Evolutionary conservation across 1,139 yeast species (phyloP).

Genomic region (Hemisphaericaspora subhashii): DNA sequence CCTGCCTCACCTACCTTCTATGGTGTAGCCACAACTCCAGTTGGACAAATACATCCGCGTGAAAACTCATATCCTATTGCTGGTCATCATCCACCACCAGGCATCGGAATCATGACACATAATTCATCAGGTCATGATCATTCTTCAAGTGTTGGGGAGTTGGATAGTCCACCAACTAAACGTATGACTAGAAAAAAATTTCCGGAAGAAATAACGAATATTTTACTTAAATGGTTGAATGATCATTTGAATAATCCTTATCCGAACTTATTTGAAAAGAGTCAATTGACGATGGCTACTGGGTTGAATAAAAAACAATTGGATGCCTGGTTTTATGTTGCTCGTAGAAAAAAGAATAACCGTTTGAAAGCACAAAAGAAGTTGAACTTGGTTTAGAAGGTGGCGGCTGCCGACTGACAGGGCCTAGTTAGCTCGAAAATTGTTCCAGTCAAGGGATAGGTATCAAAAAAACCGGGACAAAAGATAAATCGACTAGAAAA

Average conservation of each 20-base stretch:
- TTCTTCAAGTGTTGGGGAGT: no score
- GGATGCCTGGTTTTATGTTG: constrained; percentile 96
- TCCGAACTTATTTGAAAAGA: constrained; percentile 88
- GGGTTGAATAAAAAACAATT: constrained; percentile 90
- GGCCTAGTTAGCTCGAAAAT: no score
- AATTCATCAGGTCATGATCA: constrained; percentile 6
- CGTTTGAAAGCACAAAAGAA: constrained; percentile 42
- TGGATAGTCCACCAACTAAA: constrained; percentile 13
- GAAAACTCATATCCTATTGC: constrained; percentile 6
- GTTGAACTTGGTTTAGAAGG: constrained; percentile 19
- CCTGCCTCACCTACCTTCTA: constrained; percentile 2
- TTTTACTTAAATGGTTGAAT: constrained; percentile 79
- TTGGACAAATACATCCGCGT: not conserved
- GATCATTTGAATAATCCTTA: constrained; percentile 89
- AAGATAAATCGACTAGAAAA: no score
- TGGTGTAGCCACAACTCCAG: not conserved
- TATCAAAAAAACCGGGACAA: no score
- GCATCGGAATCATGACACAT: constrained; percentile 2
- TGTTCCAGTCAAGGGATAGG: no score
- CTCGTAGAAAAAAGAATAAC: constrained; percentile 79
- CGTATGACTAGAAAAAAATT: constrained; percentile 70
- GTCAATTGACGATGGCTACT: constrained; percentile 74
- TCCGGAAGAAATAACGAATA: constrained; percentile 85
- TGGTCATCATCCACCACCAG: constrained; percentile 5
- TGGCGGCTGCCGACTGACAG: no score